Evolutionary conservation across 2,329 filamentous ascomycete species (phyloP).

Genomic region (Acrodontium crateriforme): DNA sequence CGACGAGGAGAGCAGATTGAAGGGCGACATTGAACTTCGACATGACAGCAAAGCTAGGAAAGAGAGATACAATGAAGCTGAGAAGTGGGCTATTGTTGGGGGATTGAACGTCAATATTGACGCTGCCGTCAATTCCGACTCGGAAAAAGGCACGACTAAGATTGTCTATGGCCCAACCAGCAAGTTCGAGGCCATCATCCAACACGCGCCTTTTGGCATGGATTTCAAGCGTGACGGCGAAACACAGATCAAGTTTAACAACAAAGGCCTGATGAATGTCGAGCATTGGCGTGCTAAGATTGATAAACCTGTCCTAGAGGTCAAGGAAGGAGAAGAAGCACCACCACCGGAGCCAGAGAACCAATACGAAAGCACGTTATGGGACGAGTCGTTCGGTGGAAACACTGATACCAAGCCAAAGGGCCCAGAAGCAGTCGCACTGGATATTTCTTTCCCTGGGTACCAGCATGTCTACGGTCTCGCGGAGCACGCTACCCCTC

Average conservation of each 20-base stretch:
- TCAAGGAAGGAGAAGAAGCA: conserved; percentile 37
- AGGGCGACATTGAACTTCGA: conserved; percentile 76
- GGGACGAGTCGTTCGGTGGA: conserved; percentile 92
- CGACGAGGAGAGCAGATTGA: conserved; percentile 81
- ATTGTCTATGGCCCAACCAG: conserved; percentile 66
- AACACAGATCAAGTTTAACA: conserved; percentile 77
- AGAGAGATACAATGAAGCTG: conserved; percentile 86
- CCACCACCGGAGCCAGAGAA: conserved; percentile 34
- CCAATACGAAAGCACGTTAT: conserved; percentile 84
- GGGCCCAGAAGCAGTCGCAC: conserved; percentile 77
- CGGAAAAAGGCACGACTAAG: conserved; percentile 52
- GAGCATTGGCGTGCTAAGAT: conserved; percentile 91
- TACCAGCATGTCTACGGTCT: conserved; percentile 92
- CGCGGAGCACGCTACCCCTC: conserved; percentile 75
- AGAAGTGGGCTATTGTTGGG: conserved; percentile 74
- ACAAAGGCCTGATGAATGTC: conserved; percentile 77
- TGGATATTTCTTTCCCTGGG: conserved; percentile 84
- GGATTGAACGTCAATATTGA: conserved; percentile 59
- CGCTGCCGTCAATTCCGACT: conserved; percentile 53
- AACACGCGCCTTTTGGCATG: conserved; percentile 67
- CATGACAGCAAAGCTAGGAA: conserved; percentile 76
- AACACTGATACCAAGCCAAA: conserved; percentile 93
- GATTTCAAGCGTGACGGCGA: conserved; percentile 75
- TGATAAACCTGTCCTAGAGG: conserved; percentile 48
- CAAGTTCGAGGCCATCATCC: conserved; percentile 70